Percentiles rank a stretch among this genome's conserved stretches.
phyloP scores from a whole-genome alignment of 164 flowering plant species.

The Umbilicus rupestris region DNA sequence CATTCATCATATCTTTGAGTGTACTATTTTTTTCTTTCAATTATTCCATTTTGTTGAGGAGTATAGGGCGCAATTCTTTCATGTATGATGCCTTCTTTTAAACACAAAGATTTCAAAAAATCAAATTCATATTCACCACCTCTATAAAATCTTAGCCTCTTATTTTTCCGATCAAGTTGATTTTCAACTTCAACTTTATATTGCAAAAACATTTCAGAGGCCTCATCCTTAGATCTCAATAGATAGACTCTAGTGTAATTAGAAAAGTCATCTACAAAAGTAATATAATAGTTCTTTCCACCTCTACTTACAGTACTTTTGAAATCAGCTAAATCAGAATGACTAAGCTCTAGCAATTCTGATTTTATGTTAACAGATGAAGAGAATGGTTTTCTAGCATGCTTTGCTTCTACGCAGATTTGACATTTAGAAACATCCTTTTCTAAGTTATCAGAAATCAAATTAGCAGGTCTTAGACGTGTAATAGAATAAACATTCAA shows the following conservation, averaged over 20 bases:
- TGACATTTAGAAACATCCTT: neutral
- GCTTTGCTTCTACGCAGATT: neutral
- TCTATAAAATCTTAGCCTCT: slow-evolving; percentile 11
- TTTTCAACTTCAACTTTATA: slow-evolving; percentile 9
- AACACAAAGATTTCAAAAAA: neutral
- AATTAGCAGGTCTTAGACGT: neutral
- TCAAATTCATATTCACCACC: slow-evolving; percentile 10
- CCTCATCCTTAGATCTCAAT: slow-evolving; percentile 6
- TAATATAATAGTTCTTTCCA: neutral
- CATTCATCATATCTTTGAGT: neutral
- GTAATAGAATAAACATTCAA: neutral
- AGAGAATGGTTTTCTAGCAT: neutral
- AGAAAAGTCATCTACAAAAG: neutral
- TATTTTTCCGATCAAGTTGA: neutral
- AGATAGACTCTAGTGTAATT: slow-evolving; percentile 1
- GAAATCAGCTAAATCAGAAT: neutral
- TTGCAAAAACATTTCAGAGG: slow-evolving; percentile 4
- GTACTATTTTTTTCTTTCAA: slow-evolving; percentile 5
- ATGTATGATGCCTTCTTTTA: neutral
- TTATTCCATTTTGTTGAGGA: slow-evolving; percentile 5
- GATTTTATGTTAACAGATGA: neutral
- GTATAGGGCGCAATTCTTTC: neutral
- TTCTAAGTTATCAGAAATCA: neutral
- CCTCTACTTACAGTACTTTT: neutral
- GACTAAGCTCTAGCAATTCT: neutral